Conservation (phyloP, 2,329 filamentous ascomycete genomes). For the Xylariaceae sp. region DNA sequence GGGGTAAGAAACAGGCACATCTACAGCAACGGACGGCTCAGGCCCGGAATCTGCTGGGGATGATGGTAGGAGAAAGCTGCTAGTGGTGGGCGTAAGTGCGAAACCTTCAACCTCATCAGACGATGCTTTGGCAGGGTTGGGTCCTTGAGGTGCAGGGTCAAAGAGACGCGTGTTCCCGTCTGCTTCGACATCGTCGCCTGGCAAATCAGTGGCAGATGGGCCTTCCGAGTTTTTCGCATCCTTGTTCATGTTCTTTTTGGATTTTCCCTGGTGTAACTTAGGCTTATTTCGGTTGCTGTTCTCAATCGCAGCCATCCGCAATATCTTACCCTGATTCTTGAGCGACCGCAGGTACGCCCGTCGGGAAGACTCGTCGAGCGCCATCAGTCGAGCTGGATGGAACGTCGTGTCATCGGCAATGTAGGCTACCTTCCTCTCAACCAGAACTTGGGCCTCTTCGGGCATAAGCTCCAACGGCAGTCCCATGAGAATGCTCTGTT, state of each 20-base stretch:
- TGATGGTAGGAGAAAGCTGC: slow-evolving; percentile 32
- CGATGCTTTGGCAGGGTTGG: slow-evolving; percentile 1
- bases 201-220: not conserved
- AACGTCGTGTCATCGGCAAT: slow-evolving; percentile 73
- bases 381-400: slow-evolving; percentile 62
- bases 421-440: slow-evolving; percentile 71
- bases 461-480: slow-evolving; percentile 85
- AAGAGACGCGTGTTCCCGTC: slow-evolving; percentile 21
- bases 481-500: slow-evolving; percentile 91
- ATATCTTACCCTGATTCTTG: slow-evolving; percentile 41
- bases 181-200: slow-evolving; percentile 5
- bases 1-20: slow-evolving; percentile 56
- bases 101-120: slow-evolving; percentile 19
- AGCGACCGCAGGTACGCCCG: slow-evolving; percentile 60
- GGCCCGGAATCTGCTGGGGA: not conserved
- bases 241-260: slow-evolving; percentile 19
- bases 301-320: slow-evolving; percentile 24
- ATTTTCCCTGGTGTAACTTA: slow-evolving; percentile 7
- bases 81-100: slow-evolving; percentile 39
- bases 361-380: slow-evolving; percentile 54
- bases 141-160: slow-evolving; percentile 14
- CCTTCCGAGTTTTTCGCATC: slow-evolving; percentile 3
- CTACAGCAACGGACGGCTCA: slow-evolving; percentile 17
- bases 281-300: slow-evolving; percentile 16
- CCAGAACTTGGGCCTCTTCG: slow-evolving; percentile 79